These are phyloP conservation scores for Kickxella alabastrina DNA, from an alignment of 192 early-diverging fungal species.

Conservation along the genomic window DNA sequence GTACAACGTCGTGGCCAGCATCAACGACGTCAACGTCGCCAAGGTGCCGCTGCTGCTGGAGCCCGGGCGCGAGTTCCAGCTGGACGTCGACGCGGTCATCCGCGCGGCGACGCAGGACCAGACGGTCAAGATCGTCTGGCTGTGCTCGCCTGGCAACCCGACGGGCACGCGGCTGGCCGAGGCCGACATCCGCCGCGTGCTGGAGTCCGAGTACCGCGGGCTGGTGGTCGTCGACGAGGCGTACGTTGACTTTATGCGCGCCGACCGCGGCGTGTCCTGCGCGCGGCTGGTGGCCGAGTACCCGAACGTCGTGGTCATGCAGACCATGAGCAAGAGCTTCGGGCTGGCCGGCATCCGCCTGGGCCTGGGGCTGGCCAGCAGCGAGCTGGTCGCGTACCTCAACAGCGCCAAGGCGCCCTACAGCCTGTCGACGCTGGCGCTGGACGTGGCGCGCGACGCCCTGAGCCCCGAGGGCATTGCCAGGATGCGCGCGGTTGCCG, in stretches of 20 bases:
- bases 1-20: conserved; percentile 89
- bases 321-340: conserved; percentile 98
- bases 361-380: conserved; percentile 78
- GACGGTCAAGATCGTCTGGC: conserved; percentile 84
- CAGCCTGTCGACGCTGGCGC: conserved; percentile 89
- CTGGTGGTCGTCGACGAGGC: conserved; percentile 99
- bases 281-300: conserved; percentile 77
- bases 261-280: conserved; percentile 62
- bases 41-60: conserved; percentile 81
- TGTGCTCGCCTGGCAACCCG: conserved; percentile 99
- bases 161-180: conserved; percentile 80
- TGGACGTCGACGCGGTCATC: conserved; percentile 43
- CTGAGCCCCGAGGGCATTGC: conserved; percentile 65
- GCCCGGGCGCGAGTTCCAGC: conserved; percentile 48
- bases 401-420: conserved; percentile 99
- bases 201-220: conserved; percentile 61
- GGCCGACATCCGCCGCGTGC: conserved; percentile 52
- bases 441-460: conserved; percentile 73
- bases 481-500: conserved; percentile 64
- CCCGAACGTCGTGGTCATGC: conserved; percentile 92
- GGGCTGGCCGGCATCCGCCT: conserved; percentile 94
- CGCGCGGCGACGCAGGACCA: conserved; percentile 63
- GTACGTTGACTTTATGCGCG: conserved; percentile 91
- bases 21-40: conserved; percentile 91
- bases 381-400: conserved; percentile 79